Percentiles rank a stretch among this genome's conserved stretches.
phyloP scores from a whole-genome alignment of 495 filamentous ascomycete species.

The Glarea lozoyensis region DNA sequence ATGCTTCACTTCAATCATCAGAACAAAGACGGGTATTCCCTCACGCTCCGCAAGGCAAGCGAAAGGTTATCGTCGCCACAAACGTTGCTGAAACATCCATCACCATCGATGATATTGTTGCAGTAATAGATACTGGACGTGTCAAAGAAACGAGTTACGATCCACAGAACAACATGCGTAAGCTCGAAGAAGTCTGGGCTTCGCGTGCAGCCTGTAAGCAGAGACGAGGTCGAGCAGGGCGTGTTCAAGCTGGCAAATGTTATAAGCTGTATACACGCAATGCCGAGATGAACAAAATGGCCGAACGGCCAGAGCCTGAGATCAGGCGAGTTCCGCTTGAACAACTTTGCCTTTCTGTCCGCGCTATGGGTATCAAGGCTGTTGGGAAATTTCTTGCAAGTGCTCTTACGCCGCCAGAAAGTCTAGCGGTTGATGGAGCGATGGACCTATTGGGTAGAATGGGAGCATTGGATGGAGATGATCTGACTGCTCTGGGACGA shows the following conservation, averaged over 20 bases:
- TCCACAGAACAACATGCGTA: constrained; percentile 86
- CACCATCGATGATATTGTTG: constrained; percentile 94
- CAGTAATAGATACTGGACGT: constrained; percentile 88
- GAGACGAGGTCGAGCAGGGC: constrained; percentile 86
- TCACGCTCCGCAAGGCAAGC: constrained; percentile 62
- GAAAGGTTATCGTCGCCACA: constrained; percentile 89
- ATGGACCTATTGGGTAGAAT: constrained; percentile 69
- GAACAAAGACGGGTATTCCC: constrained; percentile 86
- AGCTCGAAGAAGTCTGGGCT: constrained; percentile 90
- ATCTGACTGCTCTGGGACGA: constrained; percentile 80
- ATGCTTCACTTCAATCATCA: constrained; percentile 78
- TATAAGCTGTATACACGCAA: constrained; percentile 91
- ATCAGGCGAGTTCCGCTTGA: constrained; percentile 88
- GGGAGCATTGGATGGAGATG: constrained; percentile 76
- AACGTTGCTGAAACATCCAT: constrained; percentile 98
- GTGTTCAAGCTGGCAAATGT: constrained; percentile 83
- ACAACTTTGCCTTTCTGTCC: constrained; percentile 86
- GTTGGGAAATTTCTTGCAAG: constrained; percentile 72
- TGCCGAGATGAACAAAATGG: constrained; percentile 72
- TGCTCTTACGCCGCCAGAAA: constrained; percentile 81
- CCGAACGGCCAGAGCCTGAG: constrained; percentile 83
- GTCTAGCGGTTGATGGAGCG: constrained; percentile 75
- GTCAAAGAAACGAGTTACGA: constrained; percentile 97
- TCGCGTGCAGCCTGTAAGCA: constrained; percentile 94
- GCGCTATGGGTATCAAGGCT: constrained; percentile 85